These are phyloP conservation scores for Boechera divaricarpa DNA, from an alignment of 345 rosid species.

Conservation along the genomic window DNA sequence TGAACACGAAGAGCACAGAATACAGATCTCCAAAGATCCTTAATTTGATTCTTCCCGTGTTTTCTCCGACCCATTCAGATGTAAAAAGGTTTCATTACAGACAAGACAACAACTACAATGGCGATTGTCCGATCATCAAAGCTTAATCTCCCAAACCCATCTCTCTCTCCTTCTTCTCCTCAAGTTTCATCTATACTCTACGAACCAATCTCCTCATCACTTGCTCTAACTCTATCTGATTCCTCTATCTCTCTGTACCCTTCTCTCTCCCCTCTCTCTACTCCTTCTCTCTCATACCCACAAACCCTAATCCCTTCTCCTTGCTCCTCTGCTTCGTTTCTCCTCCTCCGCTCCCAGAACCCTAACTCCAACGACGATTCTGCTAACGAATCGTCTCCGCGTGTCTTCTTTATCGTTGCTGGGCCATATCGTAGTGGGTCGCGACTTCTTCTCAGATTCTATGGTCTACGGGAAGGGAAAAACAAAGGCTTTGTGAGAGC, in stretches of 20 bases:
- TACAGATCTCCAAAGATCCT: constrained; percentile 9
- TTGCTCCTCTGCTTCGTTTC: constrained; percentile 53
- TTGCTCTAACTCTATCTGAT: constrained; percentile 70
- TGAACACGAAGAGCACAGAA: background rate
- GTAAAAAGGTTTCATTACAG: constrained; percentile 7
- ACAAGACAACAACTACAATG: constrained; percentile 18
- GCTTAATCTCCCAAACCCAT: constrained; percentile 48
- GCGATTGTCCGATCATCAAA: constrained; percentile 62
- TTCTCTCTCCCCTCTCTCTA: constrained; percentile 47
- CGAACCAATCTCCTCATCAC: constrained; percentile 70
- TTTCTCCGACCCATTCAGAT: constrained; percentile 19
- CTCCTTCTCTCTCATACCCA: constrained; percentile 48
- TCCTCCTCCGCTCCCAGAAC: constrained; percentile 49
- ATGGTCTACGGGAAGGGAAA: constrained; percentile 39
- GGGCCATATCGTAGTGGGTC: constrained; percentile 65
- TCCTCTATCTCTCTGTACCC: constrained; percentile 72
- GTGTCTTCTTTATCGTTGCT: constrained; percentile 58
- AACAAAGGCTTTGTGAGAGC: constrained; percentile 52
- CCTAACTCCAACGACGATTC: constrained; percentile 28
- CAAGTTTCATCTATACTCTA: constrained; percentile 55
- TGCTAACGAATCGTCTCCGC: constrained; percentile 25
- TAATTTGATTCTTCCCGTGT: background rate
- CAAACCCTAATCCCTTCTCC: constrained; percentile 52
- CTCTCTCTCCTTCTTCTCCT: constrained; percentile 49
- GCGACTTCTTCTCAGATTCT: constrained; percentile 63